Conservation (phyloP, 2,329 filamentous ascomycete species). For the Coleophoma eucalyptorum region DNA sequence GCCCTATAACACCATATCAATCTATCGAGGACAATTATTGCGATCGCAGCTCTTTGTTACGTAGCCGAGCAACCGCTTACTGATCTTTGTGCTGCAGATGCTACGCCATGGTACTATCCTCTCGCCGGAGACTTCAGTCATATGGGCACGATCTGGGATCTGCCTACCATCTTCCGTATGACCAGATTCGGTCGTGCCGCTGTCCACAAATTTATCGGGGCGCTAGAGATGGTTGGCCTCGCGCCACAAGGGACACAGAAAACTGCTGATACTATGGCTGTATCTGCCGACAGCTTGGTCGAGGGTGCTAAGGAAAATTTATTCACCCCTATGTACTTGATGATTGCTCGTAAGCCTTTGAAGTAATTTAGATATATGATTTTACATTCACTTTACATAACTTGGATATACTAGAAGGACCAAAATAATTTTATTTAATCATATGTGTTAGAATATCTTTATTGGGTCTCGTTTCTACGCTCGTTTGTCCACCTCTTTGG, state of each 20-base stretch:
- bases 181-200: conserved; percentile 76
- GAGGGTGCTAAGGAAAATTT: conserved; percentile 83
- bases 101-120: conserved; percentile 92
- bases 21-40: too few relatives aligned
- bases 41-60: too few relatives aligned
- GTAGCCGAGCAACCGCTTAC: too few relatives aligned
- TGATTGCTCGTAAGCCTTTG: conserved; percentile 82
- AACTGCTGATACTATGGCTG: conserved; percentile 82
- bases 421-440: too few relatives aligned
- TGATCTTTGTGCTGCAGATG: too few relatives aligned
- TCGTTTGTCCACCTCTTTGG: too few relatives aligned
- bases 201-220: conserved; percentile 74
- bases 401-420: too few relatives aligned
- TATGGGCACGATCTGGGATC: conserved; percentile 75
- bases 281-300: conserved; percentile 80
- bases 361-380: too few relatives aligned
- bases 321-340: conserved; percentile 99
- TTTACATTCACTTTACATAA: too few relatives aligned
- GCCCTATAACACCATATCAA: too few relatives aligned
- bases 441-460: too few relatives aligned
- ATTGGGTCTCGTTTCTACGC: too few relatives aligned
- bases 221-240: conserved; percentile 70
- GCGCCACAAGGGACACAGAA: conserved; percentile 87
- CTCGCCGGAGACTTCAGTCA: conserved; percentile 82
- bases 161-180: conserved; percentile 84